Conservation (phyloP, 768 basidiomycete species). For the Boletus reticuloceps region DNA sequence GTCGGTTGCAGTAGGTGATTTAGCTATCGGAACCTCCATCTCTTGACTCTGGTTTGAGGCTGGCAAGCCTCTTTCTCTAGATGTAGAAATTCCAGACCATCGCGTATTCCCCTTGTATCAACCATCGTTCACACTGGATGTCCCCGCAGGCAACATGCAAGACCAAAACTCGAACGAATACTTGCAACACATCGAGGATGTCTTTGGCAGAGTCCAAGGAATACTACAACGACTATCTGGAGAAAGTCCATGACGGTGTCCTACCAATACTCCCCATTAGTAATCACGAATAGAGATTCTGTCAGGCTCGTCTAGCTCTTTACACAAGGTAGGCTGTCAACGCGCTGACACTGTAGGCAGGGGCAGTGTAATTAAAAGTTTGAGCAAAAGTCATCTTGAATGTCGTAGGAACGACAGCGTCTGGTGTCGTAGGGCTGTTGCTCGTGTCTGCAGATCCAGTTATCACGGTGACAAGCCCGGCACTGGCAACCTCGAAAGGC, state of each 20-base stretch:
- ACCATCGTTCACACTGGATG: constrained; percentile 80
- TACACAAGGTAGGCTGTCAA: constrained; percentile 15
- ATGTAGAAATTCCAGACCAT: constrained; percentile 76
- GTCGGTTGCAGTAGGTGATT: constrained; percentile 58
- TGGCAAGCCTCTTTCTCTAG: constrained; percentile 50
- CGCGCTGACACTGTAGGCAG: constrained; percentile 44
- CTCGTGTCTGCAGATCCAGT: constrained; percentile 48
- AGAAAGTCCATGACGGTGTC: not conserved
- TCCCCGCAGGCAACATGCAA: constrained; percentile 67
- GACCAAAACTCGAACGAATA: constrained; percentile 71
- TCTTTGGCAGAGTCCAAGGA: constrained; percentile 36
- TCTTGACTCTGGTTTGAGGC: constrained; percentile 38
- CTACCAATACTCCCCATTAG: not conserved
- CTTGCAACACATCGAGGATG: constrained; percentile 41
- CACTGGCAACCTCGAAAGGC: constrained; percentile 48
- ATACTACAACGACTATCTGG: constrained; percentile 14
- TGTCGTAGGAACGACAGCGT: constrained; percentile 45
- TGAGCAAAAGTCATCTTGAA: constrained; percentile 46
- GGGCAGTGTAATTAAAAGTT: constrained; percentile 54
- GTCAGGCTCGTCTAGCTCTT: not conserved
- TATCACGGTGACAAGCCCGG: constrained; percentile 49
- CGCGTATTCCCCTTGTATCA: constrained; percentile 66
- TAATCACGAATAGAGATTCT: not conserved
- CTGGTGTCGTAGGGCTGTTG: constrained; percentile 53
- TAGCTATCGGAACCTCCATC: not conserved